Evolutionary conservation across 352 stramenopile genomes (phyloP).

Genomic region (Globisporangium apiculatum): DNA sequence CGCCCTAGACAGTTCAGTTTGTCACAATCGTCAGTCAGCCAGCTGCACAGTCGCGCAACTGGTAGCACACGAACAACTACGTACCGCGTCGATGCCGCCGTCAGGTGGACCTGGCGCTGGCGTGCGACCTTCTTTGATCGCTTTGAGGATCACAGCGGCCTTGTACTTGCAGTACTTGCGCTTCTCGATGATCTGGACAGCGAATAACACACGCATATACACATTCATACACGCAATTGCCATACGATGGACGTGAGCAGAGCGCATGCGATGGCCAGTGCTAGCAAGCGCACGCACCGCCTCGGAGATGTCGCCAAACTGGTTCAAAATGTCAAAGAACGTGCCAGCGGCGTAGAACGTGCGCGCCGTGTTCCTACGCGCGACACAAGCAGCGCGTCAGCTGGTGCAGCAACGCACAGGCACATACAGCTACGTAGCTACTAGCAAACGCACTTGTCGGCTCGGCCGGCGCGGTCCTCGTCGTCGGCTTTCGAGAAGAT

Average conservation of each 20-base stretch:
- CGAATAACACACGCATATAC: not conserved
- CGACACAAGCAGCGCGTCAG: not conserved
- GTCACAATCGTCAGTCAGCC: not conserved
- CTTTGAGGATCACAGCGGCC: slow-evolving; percentile 93
- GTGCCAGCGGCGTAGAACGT: slow-evolving; percentile 95
- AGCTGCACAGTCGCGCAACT: not conserved
- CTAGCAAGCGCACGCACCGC: slow-evolving; percentile 31
- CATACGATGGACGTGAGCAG: not conserved
- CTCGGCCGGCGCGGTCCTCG: slow-evolving; percentile 87
- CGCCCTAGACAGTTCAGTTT: not conserved
- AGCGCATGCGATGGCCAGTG: too few relatives aligned
- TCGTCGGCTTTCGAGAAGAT: slow-evolving; percentile 94
- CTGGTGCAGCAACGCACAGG: not conserved
- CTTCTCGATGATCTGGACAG: slow-evolving; percentile 77
- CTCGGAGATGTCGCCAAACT: slow-evolving; percentile 89
- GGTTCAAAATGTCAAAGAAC: slow-evolving; percentile 96
- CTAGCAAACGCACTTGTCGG: slow-evolving; percentile 72
- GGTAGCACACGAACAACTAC: not conserved
- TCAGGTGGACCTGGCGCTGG: slow-evolving; percentile 76
- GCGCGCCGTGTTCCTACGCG: slow-evolving; percentile 82
- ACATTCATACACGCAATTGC: not conserved
- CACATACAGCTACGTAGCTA: too few relatives aligned
- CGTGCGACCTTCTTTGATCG: slow-evolving; percentile 89
- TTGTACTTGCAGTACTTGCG: slow-evolving; percentile 95
- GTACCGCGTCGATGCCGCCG: slow-evolving; percentile 33